phyloP scores from a whole-genome alignment of 1,284 basidiomycete species.

The Thelephora terrestris region DNA sequence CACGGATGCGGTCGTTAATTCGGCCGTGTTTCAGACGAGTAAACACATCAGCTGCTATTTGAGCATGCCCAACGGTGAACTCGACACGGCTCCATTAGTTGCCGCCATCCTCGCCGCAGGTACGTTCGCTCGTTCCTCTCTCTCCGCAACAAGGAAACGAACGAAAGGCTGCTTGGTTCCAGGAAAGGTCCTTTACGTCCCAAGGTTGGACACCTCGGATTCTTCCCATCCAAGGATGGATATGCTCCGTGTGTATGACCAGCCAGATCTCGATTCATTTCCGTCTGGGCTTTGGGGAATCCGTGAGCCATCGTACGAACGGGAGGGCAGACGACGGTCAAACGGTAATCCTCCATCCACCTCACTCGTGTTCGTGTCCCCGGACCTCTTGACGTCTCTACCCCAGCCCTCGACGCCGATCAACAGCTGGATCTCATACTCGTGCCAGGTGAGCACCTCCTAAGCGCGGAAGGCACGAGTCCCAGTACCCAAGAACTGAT shows the following conservation, averaged over 20 bases:
- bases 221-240: constrained; percentile 41
- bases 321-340: constrained; percentile 32
- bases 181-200: constrained; percentile 66
- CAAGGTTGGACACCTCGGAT: constrained; percentile 40
- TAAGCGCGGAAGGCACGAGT: neutral
- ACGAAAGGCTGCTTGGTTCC: constrained; percentile 2
- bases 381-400: constrained; percentile 1
- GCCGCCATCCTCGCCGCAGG: constrained; percentile 37
- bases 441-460: constrained; percentile 44
- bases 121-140: constrained; percentile 17
- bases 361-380: constrained; percentile 1
- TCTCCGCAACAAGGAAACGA: neutral
- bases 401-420: constrained; percentile 15
- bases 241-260: constrained; percentile 48
- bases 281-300: constrained; percentile 64
- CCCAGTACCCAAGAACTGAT: neutral
- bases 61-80: constrained; percentile 65
- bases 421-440: constrained; percentile 54
- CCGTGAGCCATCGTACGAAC: constrained; percentile 47
- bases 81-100: constrained; percentile 45
- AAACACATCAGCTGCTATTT: constrained; percentile 61
- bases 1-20: constrained; percentile 33
- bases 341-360: constrained; percentile 34
- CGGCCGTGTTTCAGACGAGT: constrained; percentile 39
- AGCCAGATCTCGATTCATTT: constrained; percentile 46